These are phyloP conservation scores for Aureobasidium sp. DNA, from an alignment of 2,329 filamentous ascomycete genomes.

Conservation along the genomic window DNA sequence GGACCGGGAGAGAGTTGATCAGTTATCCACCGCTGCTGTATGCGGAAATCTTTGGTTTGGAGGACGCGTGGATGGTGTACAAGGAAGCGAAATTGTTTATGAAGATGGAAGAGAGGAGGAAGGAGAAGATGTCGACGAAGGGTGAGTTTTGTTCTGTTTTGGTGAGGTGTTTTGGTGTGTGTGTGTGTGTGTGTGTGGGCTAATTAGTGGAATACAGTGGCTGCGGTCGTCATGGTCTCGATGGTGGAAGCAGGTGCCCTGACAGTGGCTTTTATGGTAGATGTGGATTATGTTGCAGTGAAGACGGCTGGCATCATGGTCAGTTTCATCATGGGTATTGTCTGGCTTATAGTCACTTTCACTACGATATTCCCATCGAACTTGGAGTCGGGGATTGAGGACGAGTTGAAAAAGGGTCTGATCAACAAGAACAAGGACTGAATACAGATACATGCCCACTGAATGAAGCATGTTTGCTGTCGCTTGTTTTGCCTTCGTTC, in stretches of 20 bases:
- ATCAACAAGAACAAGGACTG: background rate
- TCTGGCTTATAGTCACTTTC: background rate
- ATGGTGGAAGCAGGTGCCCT: background rate
- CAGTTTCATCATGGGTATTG: background rate
- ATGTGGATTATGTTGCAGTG: background rate
- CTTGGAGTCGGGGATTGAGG: background rate
- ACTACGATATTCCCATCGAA: background rate
- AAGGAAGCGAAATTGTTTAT: conserved; percentile 12
- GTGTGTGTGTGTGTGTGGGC: too few species aligned
- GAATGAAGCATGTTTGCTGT: background rate
- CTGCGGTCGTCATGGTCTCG: too few species aligned
- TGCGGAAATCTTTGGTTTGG: conserved; percentile 15
- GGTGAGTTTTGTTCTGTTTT: background rate
- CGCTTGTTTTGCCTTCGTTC: background rate
- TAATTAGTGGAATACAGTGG: too few species aligned
- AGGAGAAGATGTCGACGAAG: background rate
- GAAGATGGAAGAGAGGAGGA: background rate
- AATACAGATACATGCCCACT: background rate
- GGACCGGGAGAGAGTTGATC: conserved; percentile 16
- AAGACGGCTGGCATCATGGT: background rate
- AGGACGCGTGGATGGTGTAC: conserved; percentile 18
- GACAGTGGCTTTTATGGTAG: background rate
- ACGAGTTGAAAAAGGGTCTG: background rate
- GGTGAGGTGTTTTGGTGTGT: too few species aligned
- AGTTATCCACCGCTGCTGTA: conserved; percentile 14